Conservation (phyloP, 2,329 filamentous ascomycete species). For the Furcasterigmium sp. region DNA sequence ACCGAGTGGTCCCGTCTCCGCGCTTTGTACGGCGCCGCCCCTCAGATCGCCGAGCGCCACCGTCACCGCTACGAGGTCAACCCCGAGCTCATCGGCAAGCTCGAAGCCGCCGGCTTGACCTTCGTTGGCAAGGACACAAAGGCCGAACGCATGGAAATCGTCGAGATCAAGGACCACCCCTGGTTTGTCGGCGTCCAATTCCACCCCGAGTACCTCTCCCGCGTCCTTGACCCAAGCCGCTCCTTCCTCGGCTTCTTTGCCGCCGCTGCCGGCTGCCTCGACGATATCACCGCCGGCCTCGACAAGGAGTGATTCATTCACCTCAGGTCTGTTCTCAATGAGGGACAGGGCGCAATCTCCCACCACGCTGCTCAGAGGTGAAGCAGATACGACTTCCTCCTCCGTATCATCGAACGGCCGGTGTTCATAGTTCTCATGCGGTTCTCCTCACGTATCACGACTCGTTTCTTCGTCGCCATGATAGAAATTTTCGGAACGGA, state of each 20-base stretch:
- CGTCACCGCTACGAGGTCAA: constrained; percentile 91
- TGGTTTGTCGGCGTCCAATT: constrained; percentile 80
- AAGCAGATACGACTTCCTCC: too few species aligned
- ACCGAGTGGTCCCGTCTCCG: constrained; percentile 77
- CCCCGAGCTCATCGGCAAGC: constrained; percentile 64
- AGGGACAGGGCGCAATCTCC: too few species aligned
- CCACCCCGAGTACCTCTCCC: constrained; percentile 79
- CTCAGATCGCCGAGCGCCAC: constrained; percentile 66
- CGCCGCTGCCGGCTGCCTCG: constrained; percentile 64
- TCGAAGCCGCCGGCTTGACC: constrained; percentile 64
- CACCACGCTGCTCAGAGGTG: too few species aligned
- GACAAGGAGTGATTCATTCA: too few species aligned
- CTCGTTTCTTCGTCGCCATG: too few species aligned
- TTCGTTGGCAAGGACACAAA: constrained; percentile 78
- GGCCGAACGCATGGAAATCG: constrained; percentile 74
- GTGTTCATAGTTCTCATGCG: too few species aligned
- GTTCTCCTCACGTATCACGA: too few species aligned
- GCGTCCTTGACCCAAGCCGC: constrained; percentile 68
- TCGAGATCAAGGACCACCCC: constrained; percentile 78
- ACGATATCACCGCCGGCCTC: constrained; percentile 24
- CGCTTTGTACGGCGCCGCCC: constrained; percentile 60
- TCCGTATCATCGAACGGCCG: too few species aligned
- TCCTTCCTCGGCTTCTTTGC: constrained; percentile 83
- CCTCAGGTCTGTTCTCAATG: too few species aligned
- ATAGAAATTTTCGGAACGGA: too few species aligned